These are phyloP conservation scores for Populus hybrid DNA, from an alignment of 441 rosid species.

Conservation along the genomic window DNA sequence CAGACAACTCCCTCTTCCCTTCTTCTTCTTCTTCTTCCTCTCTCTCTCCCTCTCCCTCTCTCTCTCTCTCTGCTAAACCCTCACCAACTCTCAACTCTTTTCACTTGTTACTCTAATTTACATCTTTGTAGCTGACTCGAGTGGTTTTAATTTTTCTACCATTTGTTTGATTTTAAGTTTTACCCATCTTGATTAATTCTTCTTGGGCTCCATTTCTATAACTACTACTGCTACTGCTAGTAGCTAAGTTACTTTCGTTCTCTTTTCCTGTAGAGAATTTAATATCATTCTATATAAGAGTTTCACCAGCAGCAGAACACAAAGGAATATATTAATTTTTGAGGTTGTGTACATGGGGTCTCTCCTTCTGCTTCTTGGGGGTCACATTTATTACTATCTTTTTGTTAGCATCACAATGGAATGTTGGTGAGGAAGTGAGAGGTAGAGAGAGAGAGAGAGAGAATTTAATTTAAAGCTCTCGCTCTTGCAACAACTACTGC, in stretches of 20 bases:
- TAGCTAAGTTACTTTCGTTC: not conserved
- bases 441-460: slow-evolving; percentile 24
- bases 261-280: slow-evolving; percentile 28
- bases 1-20: slow-evolving; percentile 30
- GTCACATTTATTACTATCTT: slow-evolving; percentile 42
- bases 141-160: not conserved
- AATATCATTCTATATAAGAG: slow-evolving; percentile 41
- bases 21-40: not conserved
- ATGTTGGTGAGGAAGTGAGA: slow-evolving; percentile 30
- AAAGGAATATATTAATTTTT: slow-evolving; percentile 22
- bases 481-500: slow-evolving; percentile 17
- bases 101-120: not conserved
- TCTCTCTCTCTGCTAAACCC: slow-evolving; percentile 25
- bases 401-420: slow-evolving; percentile 39
- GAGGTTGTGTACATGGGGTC: slow-evolving; percentile 38
- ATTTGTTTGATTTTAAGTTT: not conserved
- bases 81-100: slow-evolving; percentile 33
- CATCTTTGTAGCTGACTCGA: not conserved
- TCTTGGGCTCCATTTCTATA: slow-evolving; percentile 21
- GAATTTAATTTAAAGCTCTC: not conserved
- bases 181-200: slow-evolving; percentile 7
- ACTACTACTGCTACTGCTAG: not conserved
- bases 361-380: slow-evolving; percentile 30
- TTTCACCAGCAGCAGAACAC: slow-evolving; percentile 26
- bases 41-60: not conserved